These are phyloP conservation scores for Mycocentrospora acerina DNA, from an alignment of 2,329 filamentous ascomycete genomes.

Conservation along the genomic window DNA sequence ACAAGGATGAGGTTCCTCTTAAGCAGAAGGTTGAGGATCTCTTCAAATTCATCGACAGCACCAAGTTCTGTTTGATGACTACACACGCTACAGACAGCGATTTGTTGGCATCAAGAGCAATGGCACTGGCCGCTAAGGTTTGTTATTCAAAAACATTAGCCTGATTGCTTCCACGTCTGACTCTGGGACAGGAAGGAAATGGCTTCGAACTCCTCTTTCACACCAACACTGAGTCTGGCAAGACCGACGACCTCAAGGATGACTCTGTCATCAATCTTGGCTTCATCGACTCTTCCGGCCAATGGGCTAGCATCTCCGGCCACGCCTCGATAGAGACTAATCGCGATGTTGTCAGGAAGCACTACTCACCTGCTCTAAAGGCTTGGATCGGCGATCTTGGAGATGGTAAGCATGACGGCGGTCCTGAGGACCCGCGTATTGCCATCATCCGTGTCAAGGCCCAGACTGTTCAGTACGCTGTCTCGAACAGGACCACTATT, in stretches of 20 bases:
- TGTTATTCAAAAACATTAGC: slow-evolving; percentile 7
- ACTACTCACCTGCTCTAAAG: slow-evolving; percentile 71
- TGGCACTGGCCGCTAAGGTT: slow-evolving; percentile 81
- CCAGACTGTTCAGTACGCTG: slow-evolving; percentile 70
- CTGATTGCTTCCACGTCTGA: slow-evolving; percentile 2
- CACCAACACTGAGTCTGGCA: slow-evolving; percentile 87
- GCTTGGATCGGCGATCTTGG: slow-evolving; percentile 81
- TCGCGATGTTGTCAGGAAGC: slow-evolving; percentile 65
- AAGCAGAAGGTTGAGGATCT: slow-evolving; percentile 78
- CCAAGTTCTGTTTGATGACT: slow-evolving; percentile 89
- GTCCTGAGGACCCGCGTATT: slow-evolving; percentile 78
- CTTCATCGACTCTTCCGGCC: slow-evolving; percentile 73
- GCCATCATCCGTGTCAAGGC: slow-evolving; percentile 77
- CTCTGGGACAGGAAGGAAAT: slow-evolving; percentile 63
- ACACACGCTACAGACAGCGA: slow-evolving; percentile 67
- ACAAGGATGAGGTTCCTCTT: slow-evolving; percentile 68
- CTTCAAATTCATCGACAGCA: slow-evolving; percentile 66
- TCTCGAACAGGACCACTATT: slow-evolving; percentile 63
- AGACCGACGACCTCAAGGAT: slow-evolving; percentile 75
- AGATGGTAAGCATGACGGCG: slow-evolving; percentile 80
- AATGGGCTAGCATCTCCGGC: slow-evolving; percentile 88
- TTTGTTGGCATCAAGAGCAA: slow-evolving; percentile 75
- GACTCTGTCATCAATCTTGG: slow-evolving; percentile 78
- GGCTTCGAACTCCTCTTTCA: slow-evolving; percentile 85
- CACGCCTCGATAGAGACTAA: slow-evolving; percentile 69